Base-by-base conservation (phyloP, 1,284 basidiomycete genomes). In the Agroathelia rolfsii region DNA sequence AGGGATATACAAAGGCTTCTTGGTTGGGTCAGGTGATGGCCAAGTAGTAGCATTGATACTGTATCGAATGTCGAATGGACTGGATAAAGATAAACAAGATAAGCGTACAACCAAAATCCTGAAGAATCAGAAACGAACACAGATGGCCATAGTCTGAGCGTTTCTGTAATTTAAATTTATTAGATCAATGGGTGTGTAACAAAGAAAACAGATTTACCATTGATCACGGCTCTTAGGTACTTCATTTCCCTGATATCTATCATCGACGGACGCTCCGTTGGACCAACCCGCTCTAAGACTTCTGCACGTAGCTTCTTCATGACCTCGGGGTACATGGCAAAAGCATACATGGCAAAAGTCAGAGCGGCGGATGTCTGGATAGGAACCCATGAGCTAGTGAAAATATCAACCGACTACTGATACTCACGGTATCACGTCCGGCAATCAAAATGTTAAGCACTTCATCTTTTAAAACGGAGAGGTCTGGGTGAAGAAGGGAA, bases 401-500 rank as follows among this genome's bases (percentile, higher is more conserved):
- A 13, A 25, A 13, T 15, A n/a, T n/a, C 11, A 17, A n/a, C n/a
- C n/a, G n/a, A n/a, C n/a, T n/a, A n/a, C n/a, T n/a, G 15, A 11
- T 27, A 35, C 59, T 35, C 32, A 66, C 68, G 4, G 68, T 69
- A 40, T 71, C 67, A 12, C 69, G 53, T 5, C 63, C 67, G 3
- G 69, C 68, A n/a, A 68, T 58, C 33, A 67, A 49, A 11, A 71
- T 57, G 33, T 69, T 71, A 30, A 69, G 45, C n/a, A 61, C 61
- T 44, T 70, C 68, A 35, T 72, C 66, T 36, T 52, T 57, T 16
- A 72, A 47, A 12, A 66, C 48, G 5, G 48, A 47, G 9, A 40
- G 49, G 27, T 52, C 46, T 50, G 16, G 23, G 26, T n/a, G n/a
- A 25, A 19, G 20, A 10, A 19, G n/a, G 30, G 19, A 25, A 34